These are phyloP conservation scores for Debaryomyces tyrocola DNA, from an alignment of 805 yeast genomes.

Conservation along the genomic window DNA sequence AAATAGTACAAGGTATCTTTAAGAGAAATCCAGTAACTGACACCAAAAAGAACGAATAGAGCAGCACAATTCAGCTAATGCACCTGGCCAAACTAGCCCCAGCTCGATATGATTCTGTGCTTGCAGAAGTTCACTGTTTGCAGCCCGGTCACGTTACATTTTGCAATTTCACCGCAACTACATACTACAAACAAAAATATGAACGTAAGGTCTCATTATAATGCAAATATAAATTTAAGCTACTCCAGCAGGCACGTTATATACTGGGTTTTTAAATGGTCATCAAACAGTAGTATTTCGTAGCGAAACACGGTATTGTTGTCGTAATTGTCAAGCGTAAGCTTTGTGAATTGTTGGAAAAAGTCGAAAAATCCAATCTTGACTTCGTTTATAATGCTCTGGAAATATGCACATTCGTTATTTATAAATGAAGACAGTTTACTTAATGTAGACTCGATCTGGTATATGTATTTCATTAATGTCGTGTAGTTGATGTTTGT, in stretches of 20 bases:
- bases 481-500: neutral
- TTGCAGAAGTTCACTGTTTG: no score
- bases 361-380: constrained; percentile 10
- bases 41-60: neutral
- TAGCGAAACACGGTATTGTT: constrained; percentile 8
- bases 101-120: no score
- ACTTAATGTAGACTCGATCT: constrained; percentile 7
- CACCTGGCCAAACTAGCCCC: neutral
- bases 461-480: constrained; percentile 1
- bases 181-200: neutral
- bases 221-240: neutral
- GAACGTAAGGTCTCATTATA: neutral
- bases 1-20: neutral
- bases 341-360: constrained; percentile 4
- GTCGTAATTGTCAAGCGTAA: neutral
- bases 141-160: neutral
- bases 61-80: neutral
- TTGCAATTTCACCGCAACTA: neutral
- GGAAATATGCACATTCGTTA: constrained; percentile 8
- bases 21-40: neutral
- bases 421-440: constrained; percentile 7
- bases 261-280: constrained; percentile 10
- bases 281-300: constrained; percentile 16
- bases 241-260: neutral
- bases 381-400: constrained; percentile 7